Evolutionary conservation across 805 yeast genomes (phyloP).

Genomic region (Scheffersomyces amazonensis): DNA sequence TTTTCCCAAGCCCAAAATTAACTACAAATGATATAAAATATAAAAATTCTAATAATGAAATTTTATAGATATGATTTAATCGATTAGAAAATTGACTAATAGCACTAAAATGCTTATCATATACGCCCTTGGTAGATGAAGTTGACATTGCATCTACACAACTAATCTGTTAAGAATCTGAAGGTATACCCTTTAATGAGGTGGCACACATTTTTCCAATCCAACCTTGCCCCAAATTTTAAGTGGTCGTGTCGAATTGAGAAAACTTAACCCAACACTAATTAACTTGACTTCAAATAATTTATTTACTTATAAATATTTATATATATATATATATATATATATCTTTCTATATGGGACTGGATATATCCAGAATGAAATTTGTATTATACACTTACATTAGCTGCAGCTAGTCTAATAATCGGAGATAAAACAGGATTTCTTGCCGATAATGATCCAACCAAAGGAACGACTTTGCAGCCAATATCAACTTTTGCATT

Average conservation of each 20-base stretch:
- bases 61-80: slow-evolving; percentile 4
- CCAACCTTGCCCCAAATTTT: too few species aligned
- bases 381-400: slow-evolving; percentile 14
- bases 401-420: slow-evolving; percentile 12
- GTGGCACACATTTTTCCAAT: too few species aligned
- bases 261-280: too few species aligned
- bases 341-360: too few species aligned
- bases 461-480: slow-evolving; percentile 30
- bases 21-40: slow-evolving; percentile 30
- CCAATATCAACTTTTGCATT: slow-evolving; percentile 43
- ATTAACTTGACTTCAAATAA: too few species aligned
- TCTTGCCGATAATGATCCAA: slow-evolving; percentile 34
- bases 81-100: not conserved
- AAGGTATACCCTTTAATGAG: too few species aligned
- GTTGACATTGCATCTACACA: not conserved
- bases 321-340: too few species aligned
- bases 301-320: too few species aligned
- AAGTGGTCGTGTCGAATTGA: too few species aligned
- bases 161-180: too few species aligned
- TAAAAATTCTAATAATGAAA: slow-evolving; percentile 21
- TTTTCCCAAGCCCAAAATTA: slow-evolving; percentile 51
- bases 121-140: not conserved
- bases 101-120: slow-evolving; percentile 8
- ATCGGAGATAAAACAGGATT: slow-evolving; percentile 13
- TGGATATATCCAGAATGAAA: too few species aligned